A percentile compares a stretch with the other conserved stretches of the same genome.
phyloP scores from a whole-genome alignment of 768 basidiomycete species.

The Candolleomyces eurysporus region DNA sequence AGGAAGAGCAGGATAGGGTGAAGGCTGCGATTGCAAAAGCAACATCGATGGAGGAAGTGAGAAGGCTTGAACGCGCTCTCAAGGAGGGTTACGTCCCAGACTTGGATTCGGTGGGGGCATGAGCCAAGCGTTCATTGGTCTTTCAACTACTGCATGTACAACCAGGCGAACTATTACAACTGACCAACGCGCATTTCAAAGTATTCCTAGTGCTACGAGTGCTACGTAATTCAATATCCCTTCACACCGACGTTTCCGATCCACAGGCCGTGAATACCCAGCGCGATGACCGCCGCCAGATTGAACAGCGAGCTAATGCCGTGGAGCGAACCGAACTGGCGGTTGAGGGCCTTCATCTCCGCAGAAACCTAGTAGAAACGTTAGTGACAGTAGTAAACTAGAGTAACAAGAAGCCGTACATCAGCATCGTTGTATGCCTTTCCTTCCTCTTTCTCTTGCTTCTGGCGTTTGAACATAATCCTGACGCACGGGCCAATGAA shows the following conservation, averaged over 20 bases:
- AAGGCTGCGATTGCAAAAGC: conserved; percentile 86
- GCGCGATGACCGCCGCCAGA: conserved; percentile 53
- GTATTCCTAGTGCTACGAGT: background rate
- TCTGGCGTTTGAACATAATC: conserved; percentile 74
- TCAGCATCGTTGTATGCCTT: conserved; percentile 62
- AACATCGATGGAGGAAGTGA: conserved; percentile 88
- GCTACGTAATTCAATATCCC: conserved; percentile 24
- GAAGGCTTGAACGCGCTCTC: conserved; percentile 76
- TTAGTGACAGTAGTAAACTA: conserved; percentile 4
- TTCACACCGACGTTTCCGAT: conserved; percentile 57
- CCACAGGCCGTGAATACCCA: conserved; percentile 71
- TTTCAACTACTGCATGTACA: no score
- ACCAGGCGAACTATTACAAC: background rate
- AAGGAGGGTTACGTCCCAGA: conserved; percentile 83
- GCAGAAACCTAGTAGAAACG: conserved; percentile 49
- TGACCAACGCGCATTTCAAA: background rate
- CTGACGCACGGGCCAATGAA: conserved; percentile 29
- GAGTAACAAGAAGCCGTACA: conserved; percentile 38
- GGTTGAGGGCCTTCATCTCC: conserved; percentile 68
- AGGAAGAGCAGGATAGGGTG: conserved; percentile 86
- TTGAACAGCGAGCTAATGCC: conserved; percentile 70
- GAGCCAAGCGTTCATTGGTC: conserved; percentile 17
- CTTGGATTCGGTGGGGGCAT: conserved; percentile 77
- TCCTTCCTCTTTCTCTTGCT: conserved; percentile 71
- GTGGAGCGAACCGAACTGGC: conserved; percentile 64